Base-by-base conservation (phyloP, 352 stramenopile species). In the Globisporangium heterothallicum region DNA sequence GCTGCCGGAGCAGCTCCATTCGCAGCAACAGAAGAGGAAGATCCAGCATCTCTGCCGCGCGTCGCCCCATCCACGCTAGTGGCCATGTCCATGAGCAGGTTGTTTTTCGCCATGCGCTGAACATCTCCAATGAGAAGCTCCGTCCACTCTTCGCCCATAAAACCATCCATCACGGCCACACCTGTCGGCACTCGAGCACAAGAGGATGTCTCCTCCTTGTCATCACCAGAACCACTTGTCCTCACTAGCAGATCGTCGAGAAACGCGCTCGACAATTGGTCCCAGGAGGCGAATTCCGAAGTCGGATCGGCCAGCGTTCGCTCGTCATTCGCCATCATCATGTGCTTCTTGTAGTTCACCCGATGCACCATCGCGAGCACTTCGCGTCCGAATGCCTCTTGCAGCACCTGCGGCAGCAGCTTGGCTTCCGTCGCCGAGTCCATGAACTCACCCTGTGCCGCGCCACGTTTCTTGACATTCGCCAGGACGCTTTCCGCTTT, bases 351-450 rank as follows among this genome's bases (percentile, higher is more conserved):
- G 51, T 72, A 65, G 58, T 92, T 93, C 13, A 94, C 72, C 6
- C 80, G 80, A 42, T 88, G 84, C 18, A 96, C 74, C 79, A 96
- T 92, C 10, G 71, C 68, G 29, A 94, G 47, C 19, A 94, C 66
- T 51, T 96, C 81, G 36, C 85, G 67, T 0, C 70, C 82, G 66
- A 96, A 94, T 0, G 84, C 84, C 53, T 96, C 84, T 42, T 93
- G 84, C 34, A 92, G 58, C 7, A 94, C 72, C 47, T 94, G 84
- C 1, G 84, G 84, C 29, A 79, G 30, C 30, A 94, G 70, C 51
- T 76, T 59, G 2, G 53, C 49, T 58, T 96, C 84, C 0, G 83
- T 96, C 0, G 63, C 61, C 0, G 58, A 21, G 45, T 94, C 84
- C 84, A 96, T 94, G 40, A 84, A 42, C 16, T 96, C 84, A 18